Percentiles rank a stretch among this genome's conserved stretches.
These are phyloP conservation scores for Ganoderma boninense DNA, from an alignment of 1,284 basidiomycete species.

Conservation along the genomic window DNA sequence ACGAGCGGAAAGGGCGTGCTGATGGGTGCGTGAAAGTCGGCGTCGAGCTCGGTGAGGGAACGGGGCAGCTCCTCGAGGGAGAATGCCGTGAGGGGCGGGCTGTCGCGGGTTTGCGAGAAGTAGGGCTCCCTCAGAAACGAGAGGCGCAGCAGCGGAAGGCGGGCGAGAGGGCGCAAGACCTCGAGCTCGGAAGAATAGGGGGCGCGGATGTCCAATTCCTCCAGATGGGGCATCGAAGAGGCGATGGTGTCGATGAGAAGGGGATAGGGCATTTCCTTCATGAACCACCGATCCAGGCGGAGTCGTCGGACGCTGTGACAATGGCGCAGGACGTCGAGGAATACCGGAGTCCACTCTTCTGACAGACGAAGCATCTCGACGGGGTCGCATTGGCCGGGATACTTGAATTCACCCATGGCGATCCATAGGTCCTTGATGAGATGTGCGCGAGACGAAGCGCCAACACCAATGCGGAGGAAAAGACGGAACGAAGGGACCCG, in stretches of 20 bases:
- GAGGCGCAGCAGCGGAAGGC: background rate
- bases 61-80: background rate
- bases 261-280: background rate
- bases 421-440: constrained; percentile 1
- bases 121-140: background rate
- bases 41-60: background rate
- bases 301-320: constrained; percentile 4
- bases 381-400: too few species aligned
- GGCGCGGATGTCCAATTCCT: background rate
- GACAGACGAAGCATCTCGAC: too few species aligned
- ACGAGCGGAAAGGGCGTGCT: background rate
- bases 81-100: background rate
- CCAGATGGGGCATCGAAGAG: background rate
- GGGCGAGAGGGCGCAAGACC: background rate
- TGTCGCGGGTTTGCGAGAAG: background rate
- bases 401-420: background rate
- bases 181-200: background rate
- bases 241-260: background rate
- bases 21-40: background rate
- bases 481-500: background rate
- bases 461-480: background rate
- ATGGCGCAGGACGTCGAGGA: constrained; percentile 1
- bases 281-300: constrained; percentile 7
- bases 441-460: background rate
- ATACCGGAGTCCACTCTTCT: background rate